Percentiles rank a stretch among this genome's conserved stretches.
Evolutionary conservation across 2,329 filamentous ascomycete genomes (phyloP).

Genomic region (Ophiocordyceps camponoti-leonardi): DNA sequence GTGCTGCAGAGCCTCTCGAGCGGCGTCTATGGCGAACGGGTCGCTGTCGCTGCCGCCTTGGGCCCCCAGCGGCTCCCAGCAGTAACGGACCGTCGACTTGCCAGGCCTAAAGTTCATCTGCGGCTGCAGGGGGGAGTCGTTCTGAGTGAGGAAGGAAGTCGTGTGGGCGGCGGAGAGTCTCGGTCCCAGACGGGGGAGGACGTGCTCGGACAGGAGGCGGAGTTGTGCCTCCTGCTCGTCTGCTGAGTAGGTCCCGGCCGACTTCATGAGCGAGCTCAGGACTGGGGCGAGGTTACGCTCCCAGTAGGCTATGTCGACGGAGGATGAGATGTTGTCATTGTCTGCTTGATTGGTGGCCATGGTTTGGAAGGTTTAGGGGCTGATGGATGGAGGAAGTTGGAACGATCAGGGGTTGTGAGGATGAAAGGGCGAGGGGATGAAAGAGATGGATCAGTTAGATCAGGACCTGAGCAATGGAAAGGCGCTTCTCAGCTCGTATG

Average conservation of each 20-base stretch:
- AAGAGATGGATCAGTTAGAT: not conserved
- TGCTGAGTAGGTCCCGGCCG: constrained; percentile 2
- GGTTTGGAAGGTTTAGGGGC: not conserved
- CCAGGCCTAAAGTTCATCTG: constrained; percentile 2
- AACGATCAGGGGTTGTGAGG: not conserved
- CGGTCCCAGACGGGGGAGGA: constrained; percentile 4
- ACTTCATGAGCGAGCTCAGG: constrained; percentile 2
- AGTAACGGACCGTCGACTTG: constrained; percentile 2
- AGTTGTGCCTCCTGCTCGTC: constrained; percentile 3
- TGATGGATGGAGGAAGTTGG: not conserved
- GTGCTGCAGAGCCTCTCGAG: constrained; percentile 1
- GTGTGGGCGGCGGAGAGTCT: constrained; percentile 1
- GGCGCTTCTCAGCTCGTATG: not conserved
- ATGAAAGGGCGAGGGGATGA: not conserved
- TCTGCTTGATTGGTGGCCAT: not conserved
- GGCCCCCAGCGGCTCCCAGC: constrained; percentile 4
- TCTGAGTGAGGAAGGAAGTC: constrained; percentile 2
- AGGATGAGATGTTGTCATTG: not conserved
- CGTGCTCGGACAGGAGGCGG: not conserved
- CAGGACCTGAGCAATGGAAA: not conserved
- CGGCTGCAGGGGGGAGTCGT: constrained; percentile 2
- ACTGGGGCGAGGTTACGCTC: not conserved
- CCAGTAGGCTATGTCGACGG: constrained; percentile 2
- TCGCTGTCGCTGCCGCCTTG: constrained; percentile 2
- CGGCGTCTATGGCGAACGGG: constrained; percentile 2